phyloP scores from a whole-genome alignment of 345 rosid species.

The Moricandia moricandioides region DNA sequence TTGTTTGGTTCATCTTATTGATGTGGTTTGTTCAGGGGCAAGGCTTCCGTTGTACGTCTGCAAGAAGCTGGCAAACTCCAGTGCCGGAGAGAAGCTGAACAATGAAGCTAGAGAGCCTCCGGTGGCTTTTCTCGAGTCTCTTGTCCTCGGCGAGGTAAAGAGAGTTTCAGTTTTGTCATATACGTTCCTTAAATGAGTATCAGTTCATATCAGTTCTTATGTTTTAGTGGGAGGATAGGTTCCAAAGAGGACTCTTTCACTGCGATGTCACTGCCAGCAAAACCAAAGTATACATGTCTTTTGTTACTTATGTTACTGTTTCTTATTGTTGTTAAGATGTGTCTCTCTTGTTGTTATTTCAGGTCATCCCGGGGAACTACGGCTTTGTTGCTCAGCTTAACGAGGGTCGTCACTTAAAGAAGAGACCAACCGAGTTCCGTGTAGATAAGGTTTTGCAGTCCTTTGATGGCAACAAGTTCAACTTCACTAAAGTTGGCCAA shows the following conservation, averaged over 20 bases:
- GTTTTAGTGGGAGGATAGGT: slow-evolving; percentile 79
- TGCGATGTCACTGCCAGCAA: slow-evolving; percentile 93
- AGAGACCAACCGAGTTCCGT: slow-evolving; percentile 96
- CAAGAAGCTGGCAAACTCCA: slow-evolving; percentile 46
- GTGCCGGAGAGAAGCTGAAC: slow-evolving; percentile 25
- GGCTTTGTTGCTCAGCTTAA: slow-evolving; percentile 97
- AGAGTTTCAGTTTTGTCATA: neutral
- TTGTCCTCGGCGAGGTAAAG: slow-evolving; percentile 81
- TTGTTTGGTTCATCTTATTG: neutral
- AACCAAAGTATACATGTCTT: slow-evolving; percentile 60
- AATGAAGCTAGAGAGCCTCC: slow-evolving; percentile 49
- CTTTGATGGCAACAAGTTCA: slow-evolving; percentile 86
- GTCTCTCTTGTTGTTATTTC: slow-evolving; percentile 4
- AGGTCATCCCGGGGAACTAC: slow-evolving; percentile 90
- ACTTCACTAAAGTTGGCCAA: slow-evolving; percentile 94
- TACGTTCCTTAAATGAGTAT: neutral
- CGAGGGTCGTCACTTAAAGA: slow-evolving; percentile 95
- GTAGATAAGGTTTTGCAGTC: slow-evolving; percentile 96
- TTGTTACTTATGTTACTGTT: neutral
- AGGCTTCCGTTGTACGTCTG: slow-evolving; percentile 78
- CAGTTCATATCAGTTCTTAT: neutral
- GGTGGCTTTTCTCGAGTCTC: slow-evolving; percentile 79
- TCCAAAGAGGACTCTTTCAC: slow-evolving; percentile 88
- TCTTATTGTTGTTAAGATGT: neutral
- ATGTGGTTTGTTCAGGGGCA: slow-evolving; percentile 48